phyloP scores from a whole-genome alignment of 2,329 filamentous ascomycete genomes.

The Aureobasidium sp. region DNA sequence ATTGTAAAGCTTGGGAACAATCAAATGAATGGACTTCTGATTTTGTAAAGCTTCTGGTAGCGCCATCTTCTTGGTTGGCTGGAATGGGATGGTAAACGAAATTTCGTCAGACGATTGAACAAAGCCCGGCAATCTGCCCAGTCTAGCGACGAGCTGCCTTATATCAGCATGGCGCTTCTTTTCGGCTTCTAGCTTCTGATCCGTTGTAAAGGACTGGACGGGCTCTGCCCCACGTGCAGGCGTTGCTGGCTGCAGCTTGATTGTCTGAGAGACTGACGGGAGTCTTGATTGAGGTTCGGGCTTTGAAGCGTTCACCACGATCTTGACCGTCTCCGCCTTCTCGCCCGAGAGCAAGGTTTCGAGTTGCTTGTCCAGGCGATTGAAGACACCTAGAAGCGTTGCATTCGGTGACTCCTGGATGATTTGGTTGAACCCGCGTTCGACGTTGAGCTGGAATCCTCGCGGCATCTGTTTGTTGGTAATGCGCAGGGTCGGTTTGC shows the following conservation, averaged over 20 bases:
- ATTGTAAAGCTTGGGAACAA: constrained; percentile 66
- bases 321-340: constrained; percentile 65
- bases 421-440: constrained; percentile 63
- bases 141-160: constrained; percentile 66
- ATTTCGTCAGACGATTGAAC: constrained; percentile 63
- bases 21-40: constrained; percentile 58
- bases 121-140: constrained; percentile 61
- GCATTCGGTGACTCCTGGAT: constrained; percentile 47
- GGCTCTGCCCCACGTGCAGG: neutral
- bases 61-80: constrained; percentile 54
- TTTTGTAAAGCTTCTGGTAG: constrained; percentile 56
- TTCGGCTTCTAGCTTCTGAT: constrained; percentile 57
- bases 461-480: constrained; percentile 63
- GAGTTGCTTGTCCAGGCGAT: constrained; percentile 64
- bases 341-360: constrained; percentile 63
- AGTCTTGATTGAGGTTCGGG: neutral
- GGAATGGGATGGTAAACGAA: constrained; percentile 63
- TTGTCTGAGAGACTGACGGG: neutral
- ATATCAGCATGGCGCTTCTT: constrained; percentile 58
- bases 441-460: constrained; percentile 69
- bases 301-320: constrained; percentile 48
- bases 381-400: constrained; percentile 60
- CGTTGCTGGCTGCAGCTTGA: neutral
- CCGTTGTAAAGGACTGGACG: constrained; percentile 42
- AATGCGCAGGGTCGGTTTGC: constrained; percentile 54